Base-by-base conservation (phyloP, 2,329 filamentous ascomycete genomes). In the Penicillium paneum region DNA sequence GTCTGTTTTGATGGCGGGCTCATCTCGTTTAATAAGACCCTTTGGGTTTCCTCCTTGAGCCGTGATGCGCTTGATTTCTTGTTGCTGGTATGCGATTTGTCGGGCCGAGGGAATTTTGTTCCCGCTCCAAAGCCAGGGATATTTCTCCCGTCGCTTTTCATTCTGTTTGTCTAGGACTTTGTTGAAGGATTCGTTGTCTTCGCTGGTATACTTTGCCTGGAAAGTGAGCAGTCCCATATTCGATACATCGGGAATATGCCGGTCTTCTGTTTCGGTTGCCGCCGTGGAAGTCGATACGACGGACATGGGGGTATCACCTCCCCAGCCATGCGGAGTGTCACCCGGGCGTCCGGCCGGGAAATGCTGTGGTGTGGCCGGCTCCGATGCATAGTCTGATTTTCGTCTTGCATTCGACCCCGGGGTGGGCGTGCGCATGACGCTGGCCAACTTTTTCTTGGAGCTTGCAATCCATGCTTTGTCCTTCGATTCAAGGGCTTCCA, bases 161-260 rank as follows among this genome's bases (percentile, higher is more conserved):
- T 97, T 99, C 67, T 97, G 91, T 66, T 87, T 89, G 75, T 99
- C 94, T 28, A 97, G 78, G 1, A 99, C 80, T 64, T 87, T 88
- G 73, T 96, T 96, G 77, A 99, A 97, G 64, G 90, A 95, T 70
- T 97, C 94, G 68, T 97, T 97, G 71, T 99, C 94, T 73, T 99
- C 94, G 67, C 91, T 96, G 1, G 93, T 99, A 75, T 97, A 97
- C 63, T 90, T 93, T 3, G 89, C 83, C 69, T 99, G 94, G 66
- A 97, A 99, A 1, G 87, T 84, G 49, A 87, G 85, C 1, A 99
- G 81, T 56, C 88, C 91, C 79, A 97, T 85, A 63, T 87, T 87
- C 39, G 87, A 70, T 2, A 74, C 85, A 69, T 96, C 87, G 17
- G 90, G 78, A 2, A 31, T 80, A 74, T 54, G 76, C 50, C 75